Percentiles rank a stretch among this genome's conserved stretches.
phyloP scores from a whole-genome alignment of 305 asterid species.

The Fraxinus latifolia region DNA sequence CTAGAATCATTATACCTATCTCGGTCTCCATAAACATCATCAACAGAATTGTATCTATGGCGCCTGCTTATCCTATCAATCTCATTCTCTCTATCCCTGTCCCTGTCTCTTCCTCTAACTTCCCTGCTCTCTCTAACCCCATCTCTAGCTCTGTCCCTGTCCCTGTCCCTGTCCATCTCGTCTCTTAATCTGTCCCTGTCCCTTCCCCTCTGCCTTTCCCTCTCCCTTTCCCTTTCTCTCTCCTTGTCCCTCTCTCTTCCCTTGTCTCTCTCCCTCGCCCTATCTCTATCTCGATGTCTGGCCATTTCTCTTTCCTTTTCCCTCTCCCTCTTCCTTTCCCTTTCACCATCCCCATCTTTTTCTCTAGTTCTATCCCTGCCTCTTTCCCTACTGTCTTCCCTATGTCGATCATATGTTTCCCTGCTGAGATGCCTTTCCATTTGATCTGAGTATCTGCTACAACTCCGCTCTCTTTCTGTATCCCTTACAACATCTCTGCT shows the following conservation, averaged over 20 bases:
- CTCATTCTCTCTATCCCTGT: constrained; percentile 44
- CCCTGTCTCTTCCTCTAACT: constrained; percentile 21
- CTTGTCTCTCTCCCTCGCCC: constrained; percentile 31
- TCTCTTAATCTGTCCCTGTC: constrained; percentile 19
- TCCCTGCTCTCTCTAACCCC: constrained; percentile 31
- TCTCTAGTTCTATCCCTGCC: constrained; percentile 27
- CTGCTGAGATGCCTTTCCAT: constrained; percentile 42
- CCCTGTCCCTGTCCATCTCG: constrained; percentile 23
- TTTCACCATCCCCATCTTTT: constrained; percentile 29
- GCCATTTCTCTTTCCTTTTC: constrained; percentile 41
- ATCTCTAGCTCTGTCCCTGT: constrained; percentile 19
- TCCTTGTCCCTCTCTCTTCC: constrained; percentile 30
- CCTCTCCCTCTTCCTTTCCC: constrained; percentile 41
- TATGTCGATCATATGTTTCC: constrained; percentile 41
- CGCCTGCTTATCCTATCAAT: constrained; percentile 44
- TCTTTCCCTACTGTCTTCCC: constrained; percentile 59
- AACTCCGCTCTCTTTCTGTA: constrained; percentile 57
- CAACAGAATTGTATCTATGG: constrained; percentile 39
- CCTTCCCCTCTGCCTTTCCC: constrained; percentile 16
- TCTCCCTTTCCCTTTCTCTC: constrained; percentile 33
- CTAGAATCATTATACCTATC: constrained; percentile 45
- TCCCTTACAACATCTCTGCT: constrained; percentile 51
- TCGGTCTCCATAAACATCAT: constrained; percentile 40
- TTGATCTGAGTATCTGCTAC: constrained; percentile 48
- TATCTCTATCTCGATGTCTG: constrained; percentile 25